A percentile compares a stretch with the other conserved stretches of the same genome.
Conservation (phyloP, 2,329 filamentous ascomycete genomes). For the Ophiostoma himal-ulmi region DNA sequence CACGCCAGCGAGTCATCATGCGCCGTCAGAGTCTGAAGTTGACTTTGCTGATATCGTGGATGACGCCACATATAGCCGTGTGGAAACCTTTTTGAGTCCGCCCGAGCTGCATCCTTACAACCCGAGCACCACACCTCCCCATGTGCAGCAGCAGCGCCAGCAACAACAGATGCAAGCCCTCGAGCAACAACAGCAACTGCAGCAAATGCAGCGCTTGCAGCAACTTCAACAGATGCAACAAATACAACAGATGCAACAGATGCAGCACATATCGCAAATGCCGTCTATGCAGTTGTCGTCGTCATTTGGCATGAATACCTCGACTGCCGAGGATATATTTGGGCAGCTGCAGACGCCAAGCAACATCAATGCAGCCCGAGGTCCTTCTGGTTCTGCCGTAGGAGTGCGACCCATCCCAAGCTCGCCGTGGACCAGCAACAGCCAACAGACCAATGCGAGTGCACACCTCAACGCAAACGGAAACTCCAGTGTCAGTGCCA, state of each 20-base stretch:
- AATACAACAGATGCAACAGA: background rate
- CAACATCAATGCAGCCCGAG: background rate
- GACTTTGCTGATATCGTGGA: conserved; percentile 29
- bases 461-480: background rate
- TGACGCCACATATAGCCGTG: conserved; percentile 42
- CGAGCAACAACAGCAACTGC: background rate
- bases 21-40: conserved; percentile 18
- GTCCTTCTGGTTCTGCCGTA: background rate
- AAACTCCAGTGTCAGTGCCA: conserved; percentile 18
- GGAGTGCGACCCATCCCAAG: conserved; percentile 34
- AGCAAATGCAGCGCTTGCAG: background rate
- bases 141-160: conserved; percentile 34
- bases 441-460: background rate
- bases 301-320: conserved; percentile 52
- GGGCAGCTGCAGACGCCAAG: conserved; percentile 35
- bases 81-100: conserved; percentile 46
- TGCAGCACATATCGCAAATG: background rate
- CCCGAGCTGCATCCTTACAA: conserved; percentile 33
- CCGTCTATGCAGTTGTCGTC: conserved; percentile 28
- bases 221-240: background rate
- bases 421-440: conserved; percentile 41
- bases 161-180: background rate
- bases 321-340: conserved; percentile 48
- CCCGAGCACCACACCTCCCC: background rate
- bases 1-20: background rate